Conservation (phyloP, 768 basidiomycete species). For the Chalciporus chontae region DNA sequence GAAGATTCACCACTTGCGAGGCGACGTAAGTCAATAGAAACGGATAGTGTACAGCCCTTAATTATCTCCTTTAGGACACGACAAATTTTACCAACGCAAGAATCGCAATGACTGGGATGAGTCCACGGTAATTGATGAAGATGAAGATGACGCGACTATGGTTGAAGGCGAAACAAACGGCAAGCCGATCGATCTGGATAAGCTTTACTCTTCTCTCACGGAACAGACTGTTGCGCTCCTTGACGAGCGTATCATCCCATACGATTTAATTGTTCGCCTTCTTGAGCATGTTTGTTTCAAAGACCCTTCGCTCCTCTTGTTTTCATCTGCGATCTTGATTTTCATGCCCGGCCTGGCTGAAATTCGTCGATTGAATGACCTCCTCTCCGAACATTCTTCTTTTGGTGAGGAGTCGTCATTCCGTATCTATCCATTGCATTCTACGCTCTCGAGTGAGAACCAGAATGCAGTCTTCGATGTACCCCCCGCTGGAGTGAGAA, state of each 20-base stretch:
- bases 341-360: conserved; percentile 96
- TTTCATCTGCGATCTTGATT: conserved; percentile 79
- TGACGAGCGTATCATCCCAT: conserved; percentile 86
- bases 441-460: conserved; percentile 86
- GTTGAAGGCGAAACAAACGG: conserved; percentile 15
- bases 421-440: conserved; percentile 83
- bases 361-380: conserved; percentile 84
- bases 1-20: conserved; percentile 81
- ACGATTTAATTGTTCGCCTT: conserved; percentile 81
- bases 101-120: conserved; percentile 76
- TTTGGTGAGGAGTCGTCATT: conserved; percentile 68
- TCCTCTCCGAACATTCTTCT: conserved; percentile 65
- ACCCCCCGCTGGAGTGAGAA: conserved; percentile 74
- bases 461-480: conserved; percentile 90
- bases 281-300: conserved; percentile 83
- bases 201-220: conserved; percentile 76
- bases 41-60: not conserved
- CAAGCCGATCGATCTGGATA: conserved; percentile 48
- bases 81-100: conserved; percentile 63
- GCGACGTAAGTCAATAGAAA: conserved; percentile 45
- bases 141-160: conserved; percentile 63
- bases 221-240: conserved; percentile 77
- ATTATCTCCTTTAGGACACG: conserved; percentile 42
- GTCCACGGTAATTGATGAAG: conserved; percentile 55
- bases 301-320: conserved; percentile 44